Evolutionary conservation across 306 rosid species (phyloP), one percentile per base, ranked within the genome.

Genomic region (Cicer chorassanicum): DNA sequence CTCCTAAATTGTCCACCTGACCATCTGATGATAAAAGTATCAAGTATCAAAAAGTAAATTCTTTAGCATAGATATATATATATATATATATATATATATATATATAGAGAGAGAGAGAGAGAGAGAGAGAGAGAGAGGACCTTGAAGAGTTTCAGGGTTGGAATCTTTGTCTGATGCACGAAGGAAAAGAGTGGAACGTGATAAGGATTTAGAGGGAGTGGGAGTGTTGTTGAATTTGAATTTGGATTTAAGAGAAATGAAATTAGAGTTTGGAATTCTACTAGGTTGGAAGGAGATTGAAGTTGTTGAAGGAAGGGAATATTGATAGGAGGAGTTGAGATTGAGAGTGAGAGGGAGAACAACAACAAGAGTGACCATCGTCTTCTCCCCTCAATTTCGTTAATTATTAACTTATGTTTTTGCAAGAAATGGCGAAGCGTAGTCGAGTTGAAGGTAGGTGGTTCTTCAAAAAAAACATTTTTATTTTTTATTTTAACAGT

Each of bases 1-100:
- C 95, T 40, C 98, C 95, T 62, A 87, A 49, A 53, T 62, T 78
- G 74, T 87, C 79, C 43, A 68, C 87, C 67, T 89, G 87, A 75
- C 69, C 57, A 69, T 84, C 90, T 88, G 79, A 38, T 44, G 1
- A 55, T 55, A 38, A 55, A 53, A 29, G 68, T 18, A 64, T 21
- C 1, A 55, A 68, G 12, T 15, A 24, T 76, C 16, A 29, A 56
- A 39, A 44, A 45, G 13, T 0, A 18, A 53, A 54, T 44, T 39
- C 10, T 6, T 16, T 16, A 16, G 18, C 18, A 16, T 16, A 16
- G n/a, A n/a, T n/a, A n/a, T n/a, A n/a, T n/a, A n/a, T n/a, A n/a
- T n/a, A n/a, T n/a, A n/a, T n/a, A n/a, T n/a, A n/a, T n/a, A n/a
- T n/a, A n/a, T n/a, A n/a, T n/a, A n/a, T n/a, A n/a, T n/a, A n/a